phyloP scores from a whole-genome alignment of 805 yeast species.

The Starmerella vaccinii region DNA sequence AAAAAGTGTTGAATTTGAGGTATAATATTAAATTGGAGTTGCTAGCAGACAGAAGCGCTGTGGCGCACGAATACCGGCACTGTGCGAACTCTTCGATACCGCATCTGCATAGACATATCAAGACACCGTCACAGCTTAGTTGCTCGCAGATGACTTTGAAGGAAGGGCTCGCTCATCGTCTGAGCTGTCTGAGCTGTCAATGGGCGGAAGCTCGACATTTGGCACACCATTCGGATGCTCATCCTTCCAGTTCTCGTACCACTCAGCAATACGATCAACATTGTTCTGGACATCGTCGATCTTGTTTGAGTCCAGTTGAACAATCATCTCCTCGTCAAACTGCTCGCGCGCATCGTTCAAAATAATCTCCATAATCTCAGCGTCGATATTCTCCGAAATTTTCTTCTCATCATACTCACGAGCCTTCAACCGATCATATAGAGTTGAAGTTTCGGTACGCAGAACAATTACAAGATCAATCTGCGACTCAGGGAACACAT shows the following conservation, averaged over 20 bases:
- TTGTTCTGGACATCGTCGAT: slow-evolving; percentile 76
- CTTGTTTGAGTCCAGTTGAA: slow-evolving; percentile 62
- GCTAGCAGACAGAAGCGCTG: too few species aligned
- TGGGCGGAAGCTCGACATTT: slow-evolving; percentile 12
- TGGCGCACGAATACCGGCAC: too few species aligned
- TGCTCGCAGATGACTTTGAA: not conserved
- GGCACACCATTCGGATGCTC: slow-evolving; percentile 30
- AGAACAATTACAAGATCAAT: slow-evolving; percentile 88
- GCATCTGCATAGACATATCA: not conserved
- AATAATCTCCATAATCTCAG: slow-evolving; percentile 92
- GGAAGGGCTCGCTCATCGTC: slow-evolving; percentile 16
- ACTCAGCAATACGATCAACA: slow-evolving; percentile 58
- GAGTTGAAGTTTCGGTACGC: slow-evolving; percentile 58
- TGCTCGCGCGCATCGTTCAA: slow-evolving; percentile 76
- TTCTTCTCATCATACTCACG: slow-evolving; percentile 75
- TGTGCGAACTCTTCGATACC: too few species aligned
- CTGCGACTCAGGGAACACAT: slow-evolving; percentile 82
- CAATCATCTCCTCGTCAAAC: slow-evolving; percentile 69
- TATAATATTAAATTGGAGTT: too few species aligned
- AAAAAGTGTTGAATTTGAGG: too few species aligned
- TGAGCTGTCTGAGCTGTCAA: slow-evolving; percentile 20
- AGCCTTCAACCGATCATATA: slow-evolving; percentile 64
- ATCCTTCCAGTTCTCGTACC: slow-evolving; percentile 67
- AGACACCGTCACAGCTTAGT: not conserved
- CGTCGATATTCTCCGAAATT: slow-evolving; percentile 84